Evolutionary conservation across 2,329 filamentous ascomycete species (phyloP).

Genomic region (Claviceps sp.): DNA sequence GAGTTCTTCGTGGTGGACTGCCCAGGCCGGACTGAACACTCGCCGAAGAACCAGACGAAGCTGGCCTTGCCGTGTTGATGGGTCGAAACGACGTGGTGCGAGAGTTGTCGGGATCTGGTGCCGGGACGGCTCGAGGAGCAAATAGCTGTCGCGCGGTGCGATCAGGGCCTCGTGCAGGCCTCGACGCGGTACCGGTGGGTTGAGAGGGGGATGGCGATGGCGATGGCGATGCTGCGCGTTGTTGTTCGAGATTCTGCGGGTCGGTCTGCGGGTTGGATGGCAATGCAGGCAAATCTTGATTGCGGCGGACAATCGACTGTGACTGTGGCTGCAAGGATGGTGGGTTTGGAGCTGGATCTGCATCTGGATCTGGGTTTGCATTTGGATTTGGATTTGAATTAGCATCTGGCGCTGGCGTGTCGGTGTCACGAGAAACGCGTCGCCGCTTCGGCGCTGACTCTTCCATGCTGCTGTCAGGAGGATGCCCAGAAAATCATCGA

Average conservation of each 20-base stretch:
- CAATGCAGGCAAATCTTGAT: slow-evolving; percentile 31
- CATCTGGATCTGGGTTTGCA: background rate
- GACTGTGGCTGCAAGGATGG: slow-evolving; percentile 4
- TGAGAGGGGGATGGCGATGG: slow-evolving; percentile 18
- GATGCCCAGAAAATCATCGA: background rate
- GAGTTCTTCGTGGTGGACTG: slow-evolving; percentile 25
- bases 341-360: background rate
- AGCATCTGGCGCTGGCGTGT: background rate
- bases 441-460: slow-evolving; percentile 43
- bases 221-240: slow-evolving; percentile 20
- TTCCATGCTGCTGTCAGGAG: slow-evolving; percentile 24
- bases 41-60: slow-evolving; percentile 7
- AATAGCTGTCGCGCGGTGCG: slow-evolving; percentile 1
- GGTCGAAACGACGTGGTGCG: slow-evolving; percentile 12
- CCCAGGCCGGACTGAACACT: slow-evolving; percentile 19
- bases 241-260: slow-evolving; percentile 39
- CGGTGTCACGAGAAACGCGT: slow-evolving; percentile 7
- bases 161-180: background rate
- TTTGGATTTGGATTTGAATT: background rate
- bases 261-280: slow-evolving; percentile 50
- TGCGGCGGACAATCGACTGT: slow-evolving; percentile 8
- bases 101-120: background rate
- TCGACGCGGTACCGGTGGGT: slow-evolving; percentile 7
- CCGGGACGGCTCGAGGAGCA: background rate
- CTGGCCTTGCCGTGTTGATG: slow-evolving; percentile 7